These are phyloP conservation scores for Herpetospermum pedunculosum DNA, from an alignment of 306 rosid genomes.

Conservation along the genomic window DNA sequence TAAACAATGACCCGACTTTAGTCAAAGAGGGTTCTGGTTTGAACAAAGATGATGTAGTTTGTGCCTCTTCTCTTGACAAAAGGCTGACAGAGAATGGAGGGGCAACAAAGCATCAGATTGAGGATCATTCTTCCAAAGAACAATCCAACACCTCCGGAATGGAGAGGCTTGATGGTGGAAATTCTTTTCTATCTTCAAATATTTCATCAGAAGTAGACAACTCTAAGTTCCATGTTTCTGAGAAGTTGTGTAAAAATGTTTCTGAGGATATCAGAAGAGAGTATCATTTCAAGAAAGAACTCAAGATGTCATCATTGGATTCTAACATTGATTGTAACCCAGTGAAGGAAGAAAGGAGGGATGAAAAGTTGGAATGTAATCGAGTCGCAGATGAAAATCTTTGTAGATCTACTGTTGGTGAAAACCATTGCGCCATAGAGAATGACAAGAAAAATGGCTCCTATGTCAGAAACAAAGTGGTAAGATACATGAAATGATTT, in stretches of 20 bases:
- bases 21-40: conserved; percentile 10
- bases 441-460: conserved; percentile 14
- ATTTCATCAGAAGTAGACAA: conserved; percentile 8
- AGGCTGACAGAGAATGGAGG: background rate
- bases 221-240: conserved; percentile 4
- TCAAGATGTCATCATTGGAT: conserved; percentile 30
- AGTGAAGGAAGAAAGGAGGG: conserved; percentile 14
- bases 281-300: conserved; percentile 22
- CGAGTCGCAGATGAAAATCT: conserved; percentile 12
- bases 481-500: background rate
- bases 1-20: background rate
- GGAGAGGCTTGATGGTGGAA: conserved; percentile 1
- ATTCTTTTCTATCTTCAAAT: conserved; percentile 14
- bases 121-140: conserved; percentile 9
- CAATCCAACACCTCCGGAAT: conserved; percentile 9
- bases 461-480: conserved; percentile 22
- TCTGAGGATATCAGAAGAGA: conserved; percentile 18
- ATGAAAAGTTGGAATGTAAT: conserved; percentile 9
- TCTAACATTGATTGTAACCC: conserved; percentile 14
- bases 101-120: background rate
- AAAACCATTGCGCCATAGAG: background rate
- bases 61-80: background rate
- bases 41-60: background rate
- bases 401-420: conserved; percentile 13
- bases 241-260: conserved; percentile 11